Conservation (phyloP, 495 filamentous ascomycete genomes). For the Beverwykella pulmonaria region DNA sequence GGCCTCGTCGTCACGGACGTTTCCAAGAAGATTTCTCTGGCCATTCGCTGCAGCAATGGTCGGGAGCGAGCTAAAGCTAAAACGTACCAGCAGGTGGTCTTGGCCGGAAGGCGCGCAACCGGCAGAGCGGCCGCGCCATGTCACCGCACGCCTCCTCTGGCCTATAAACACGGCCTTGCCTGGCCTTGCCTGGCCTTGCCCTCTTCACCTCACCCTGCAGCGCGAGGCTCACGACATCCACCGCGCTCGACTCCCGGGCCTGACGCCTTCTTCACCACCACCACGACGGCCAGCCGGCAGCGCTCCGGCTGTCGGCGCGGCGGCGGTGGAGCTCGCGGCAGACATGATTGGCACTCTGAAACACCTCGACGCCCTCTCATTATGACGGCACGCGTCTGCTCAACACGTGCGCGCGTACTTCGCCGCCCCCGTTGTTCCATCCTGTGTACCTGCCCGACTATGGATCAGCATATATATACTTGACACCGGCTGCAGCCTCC, state of each 20-base stretch:
- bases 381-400: conserved; percentile 26
- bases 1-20: background rate
- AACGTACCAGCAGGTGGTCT: conserved; percentile 3
- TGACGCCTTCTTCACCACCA: too few species aligned
- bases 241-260: too few species aligned
- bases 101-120: conserved; percentile 14
- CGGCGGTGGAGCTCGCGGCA: conserved; percentile 9
- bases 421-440: conserved; percentile 11
- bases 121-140: conserved; percentile 16
- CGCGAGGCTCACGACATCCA: too few species aligned
- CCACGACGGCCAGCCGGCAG: background rate
- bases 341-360: conserved; percentile 29
- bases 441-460: too few species aligned
- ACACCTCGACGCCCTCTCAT: conserved; percentile 22
- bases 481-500: too few species aligned
- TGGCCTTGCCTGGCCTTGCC: too few species aligned
- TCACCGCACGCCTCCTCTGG: background rate
- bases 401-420: conserved; percentile 22
- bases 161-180: background rate
- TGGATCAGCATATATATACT: too few species aligned
- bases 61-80: background rate
- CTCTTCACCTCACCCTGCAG: too few species aligned
- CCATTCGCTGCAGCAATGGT: background rate
- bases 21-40: background rate
- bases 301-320: background rate